phyloP scores from a whole-genome alignment of 257 asterid species.

The Fraxinus excelsior region DNA sequence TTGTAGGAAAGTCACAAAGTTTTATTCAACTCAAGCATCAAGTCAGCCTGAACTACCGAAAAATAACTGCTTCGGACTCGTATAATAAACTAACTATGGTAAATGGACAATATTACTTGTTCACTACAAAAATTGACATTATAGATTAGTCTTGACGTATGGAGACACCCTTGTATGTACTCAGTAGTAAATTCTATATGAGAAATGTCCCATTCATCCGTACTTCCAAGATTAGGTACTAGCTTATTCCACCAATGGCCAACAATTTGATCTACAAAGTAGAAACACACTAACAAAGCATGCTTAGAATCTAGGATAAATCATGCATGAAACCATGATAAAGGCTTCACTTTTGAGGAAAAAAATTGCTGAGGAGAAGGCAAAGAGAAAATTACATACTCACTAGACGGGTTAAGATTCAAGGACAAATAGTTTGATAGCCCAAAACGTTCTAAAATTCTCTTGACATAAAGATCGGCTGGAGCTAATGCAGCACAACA shows the following conservation, averaged over 20 bases:
- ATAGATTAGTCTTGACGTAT: not conserved
- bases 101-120: not conserved
- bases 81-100: not conserved
- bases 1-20: not conserved
- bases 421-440: conserved; percentile 65
- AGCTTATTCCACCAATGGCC: conserved; percentile 9
- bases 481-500: conserved; percentile 99
- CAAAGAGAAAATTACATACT: conserved; percentile 64
- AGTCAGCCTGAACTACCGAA: not conserved
- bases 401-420: conserved; percentile 81
- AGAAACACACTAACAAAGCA: not conserved
- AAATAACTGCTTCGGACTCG: not conserved
- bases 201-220: conserved; percentile 1
- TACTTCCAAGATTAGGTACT: conserved; percentile 12
- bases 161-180: not conserved
- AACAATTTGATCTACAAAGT: conserved; percentile 8
- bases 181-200: not conserved
- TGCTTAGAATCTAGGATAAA: conserved; percentile 18
- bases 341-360: not conserved
- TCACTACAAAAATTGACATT: not conserved
- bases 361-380: conserved; percentile 33
- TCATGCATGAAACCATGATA: conserved; percentile 12
- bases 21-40: not conserved
- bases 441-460: conserved; percentile 94
- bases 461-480: conserved; percentile 72